A percentile compares a stretch with the other conserved stretches of the same genome.
These are phyloP conservation scores for Scolecobasidium constrictum DNA, from an alignment of 2,329 filamentous ascomycete genomes.

Conservation along the genomic window DNA sequence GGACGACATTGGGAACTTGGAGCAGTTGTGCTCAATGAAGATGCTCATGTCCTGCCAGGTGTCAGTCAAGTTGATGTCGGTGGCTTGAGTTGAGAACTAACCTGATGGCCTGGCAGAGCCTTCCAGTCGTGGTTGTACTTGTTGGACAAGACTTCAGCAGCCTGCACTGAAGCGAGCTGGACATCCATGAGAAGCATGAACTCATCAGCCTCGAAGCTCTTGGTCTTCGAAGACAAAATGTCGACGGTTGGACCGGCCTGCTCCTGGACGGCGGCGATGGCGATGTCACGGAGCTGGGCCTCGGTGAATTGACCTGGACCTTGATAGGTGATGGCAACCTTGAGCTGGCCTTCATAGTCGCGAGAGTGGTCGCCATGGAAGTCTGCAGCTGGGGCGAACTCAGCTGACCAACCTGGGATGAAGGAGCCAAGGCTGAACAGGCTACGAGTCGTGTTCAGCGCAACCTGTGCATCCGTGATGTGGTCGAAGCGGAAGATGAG, in stretches of 20 bases:
- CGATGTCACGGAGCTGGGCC: not conserved
- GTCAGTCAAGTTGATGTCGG: not conserved
- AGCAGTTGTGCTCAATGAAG: not conserved
- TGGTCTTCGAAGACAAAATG: not conserved
- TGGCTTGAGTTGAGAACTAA: not conserved
- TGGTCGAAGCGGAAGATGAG: constrained; percentile 10
- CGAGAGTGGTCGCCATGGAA: not conserved
- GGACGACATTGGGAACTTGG: not conserved
- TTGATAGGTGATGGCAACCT: not conserved
- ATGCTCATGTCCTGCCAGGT: not conserved
- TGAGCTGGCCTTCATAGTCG: not conserved
- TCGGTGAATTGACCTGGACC: not conserved
- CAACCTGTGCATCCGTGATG: constrained; percentile 3
- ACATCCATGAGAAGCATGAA: not conserved
- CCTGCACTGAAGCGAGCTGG: not conserved
- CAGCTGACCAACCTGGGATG: not conserved
- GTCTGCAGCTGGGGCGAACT: not conserved
- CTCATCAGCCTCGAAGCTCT: not conserved
- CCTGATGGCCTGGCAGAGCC: not conserved
- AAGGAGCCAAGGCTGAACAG: not conserved
- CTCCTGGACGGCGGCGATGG: not conserved
- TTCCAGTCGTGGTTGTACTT: not conserved
- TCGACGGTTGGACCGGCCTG: no score
- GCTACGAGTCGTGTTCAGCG: not conserved
- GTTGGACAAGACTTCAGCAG: not conserved